Evolutionary conservation across 2,329 filamentous ascomycete genomes (phyloP).

Genomic region (Parastagonospora avenae): DNA sequence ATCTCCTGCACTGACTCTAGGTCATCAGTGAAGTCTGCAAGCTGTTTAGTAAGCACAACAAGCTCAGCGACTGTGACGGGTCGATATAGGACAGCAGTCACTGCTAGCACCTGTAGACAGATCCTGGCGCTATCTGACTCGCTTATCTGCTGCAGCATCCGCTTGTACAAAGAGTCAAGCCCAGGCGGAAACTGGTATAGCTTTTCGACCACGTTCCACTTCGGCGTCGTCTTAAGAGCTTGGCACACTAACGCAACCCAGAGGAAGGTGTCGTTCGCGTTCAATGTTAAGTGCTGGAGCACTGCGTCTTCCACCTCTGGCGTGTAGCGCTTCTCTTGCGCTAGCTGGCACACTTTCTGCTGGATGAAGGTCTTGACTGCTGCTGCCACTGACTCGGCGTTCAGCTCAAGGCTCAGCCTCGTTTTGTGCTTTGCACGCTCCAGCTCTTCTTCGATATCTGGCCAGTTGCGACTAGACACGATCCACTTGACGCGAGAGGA

Average conservation of each 20-base stretch:
- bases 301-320: conserved; percentile 33
- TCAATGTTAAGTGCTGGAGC: conserved; percentile 46
- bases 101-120: conserved; percentile 44
- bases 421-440: conserved; percentile 17
- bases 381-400: conserved; percentile 36
- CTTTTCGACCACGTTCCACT: conserved; percentile 4
- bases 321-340: conserved; percentile 32
- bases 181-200: conserved; percentile 32
- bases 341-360: conserved; percentile 40
- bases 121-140: conserved; percentile 25
- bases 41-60: conserved; percentile 2
- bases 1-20: conserved; percentile 3
- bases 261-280: too few species aligned
- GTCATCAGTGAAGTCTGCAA: not conserved
- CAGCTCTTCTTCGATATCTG: conserved; percentile 43
- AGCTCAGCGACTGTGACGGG: conserved; percentile 15
- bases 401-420: conserved; percentile 45
- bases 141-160: conserved; percentile 47
- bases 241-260: conserved; percentile 37
- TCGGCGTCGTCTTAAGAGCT: conserved; percentile 25
- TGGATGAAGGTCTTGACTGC: conserved; percentile 49
- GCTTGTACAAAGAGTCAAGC: conserved; percentile 46
- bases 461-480: conserved; percentile 21
- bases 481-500: conserved; percentile 18
- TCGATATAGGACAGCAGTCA: conserved; percentile 22